Percentiles rank a stretch among this genome's conserved stretches.
Conservation (phyloP, 2,329 filamentous ascomycete genomes). For the Dactylellina drechsleri region DNA sequence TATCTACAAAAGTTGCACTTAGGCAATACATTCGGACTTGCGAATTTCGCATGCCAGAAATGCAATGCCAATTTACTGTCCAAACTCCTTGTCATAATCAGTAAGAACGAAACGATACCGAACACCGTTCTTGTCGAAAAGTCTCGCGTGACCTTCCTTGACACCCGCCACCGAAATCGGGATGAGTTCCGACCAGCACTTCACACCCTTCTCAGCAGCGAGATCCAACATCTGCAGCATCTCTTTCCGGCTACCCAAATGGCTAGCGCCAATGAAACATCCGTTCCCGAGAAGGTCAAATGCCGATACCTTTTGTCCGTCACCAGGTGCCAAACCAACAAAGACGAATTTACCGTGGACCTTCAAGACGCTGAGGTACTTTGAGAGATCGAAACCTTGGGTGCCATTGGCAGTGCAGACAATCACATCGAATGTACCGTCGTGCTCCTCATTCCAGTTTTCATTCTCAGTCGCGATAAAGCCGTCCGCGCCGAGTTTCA, state of each 20-base stretch:
- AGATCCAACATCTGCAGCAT: conserved; percentile 77
- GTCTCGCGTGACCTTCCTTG: conserved; percentile 69
- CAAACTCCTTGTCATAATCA: conserved; percentile 75
- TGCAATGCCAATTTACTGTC: conserved; percentile 58
- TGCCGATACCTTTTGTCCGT: conserved; percentile 59
- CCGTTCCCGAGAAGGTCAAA: conserved; percentile 62
- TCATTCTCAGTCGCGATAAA: conserved; percentile 70
- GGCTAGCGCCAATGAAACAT: conserved; percentile 75
- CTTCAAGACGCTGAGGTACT: conserved; percentile 82
- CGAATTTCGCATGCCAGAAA: conserved; percentile 7
- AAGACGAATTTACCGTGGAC: conserved; percentile 70
- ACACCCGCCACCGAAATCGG: conserved; percentile 43
- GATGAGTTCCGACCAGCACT: conserved; percentile 67
- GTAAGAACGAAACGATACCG: conserved; percentile 77
- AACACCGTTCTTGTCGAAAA: conserved; percentile 74
- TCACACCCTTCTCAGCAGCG: conserved; percentile 74
- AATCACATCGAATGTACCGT: conserved; percentile 78
- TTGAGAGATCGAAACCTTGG: conserved; percentile 71
- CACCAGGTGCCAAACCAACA: conserved; percentile 68
- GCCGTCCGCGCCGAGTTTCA: conserved; percentile 70
- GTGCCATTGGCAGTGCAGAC: conserved; percentile 78
- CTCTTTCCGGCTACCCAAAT: conserved; percentile 76
- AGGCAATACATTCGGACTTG: background rate
- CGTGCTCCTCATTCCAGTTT: conserved; percentile 69
- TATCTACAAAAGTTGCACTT: conserved; percentile 25